Conservation (phyloP, 345 rosid species). For the Eutrema japonicum region DNA sequence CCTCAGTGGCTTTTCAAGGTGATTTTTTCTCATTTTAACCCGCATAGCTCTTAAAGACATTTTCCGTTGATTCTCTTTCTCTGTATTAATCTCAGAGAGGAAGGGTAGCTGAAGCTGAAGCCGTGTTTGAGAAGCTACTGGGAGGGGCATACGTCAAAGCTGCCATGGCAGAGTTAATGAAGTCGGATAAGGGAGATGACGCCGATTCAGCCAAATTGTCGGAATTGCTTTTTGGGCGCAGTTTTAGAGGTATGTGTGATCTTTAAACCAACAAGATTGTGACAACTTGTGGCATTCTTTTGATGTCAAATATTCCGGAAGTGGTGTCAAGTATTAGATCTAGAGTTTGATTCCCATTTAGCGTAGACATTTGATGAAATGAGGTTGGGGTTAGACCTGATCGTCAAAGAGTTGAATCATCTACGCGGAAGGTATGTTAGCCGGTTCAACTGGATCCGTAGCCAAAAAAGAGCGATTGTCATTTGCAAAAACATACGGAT, state of each 20-base stretch:
- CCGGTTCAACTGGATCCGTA: slow-evolving; percentile 24
- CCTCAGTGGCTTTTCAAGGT: slow-evolving; percentile 99
- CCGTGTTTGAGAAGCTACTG: slow-evolving; percentile 72
- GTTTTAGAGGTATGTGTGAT: slow-evolving; percentile 60
- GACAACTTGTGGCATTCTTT: slow-evolving; percentile 19
- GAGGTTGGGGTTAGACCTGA: slow-evolving; percentile 33
- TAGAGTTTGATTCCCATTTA: slow-evolving; percentile 28
- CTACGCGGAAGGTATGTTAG: slow-evolving; percentile 31
- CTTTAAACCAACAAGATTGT: slow-evolving; percentile 21
- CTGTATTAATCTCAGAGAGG: slow-evolving; percentile 62
- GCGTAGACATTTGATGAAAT: slow-evolving; percentile 24
- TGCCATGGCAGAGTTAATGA: slow-evolving; percentile 79
- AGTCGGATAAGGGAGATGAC: slow-evolving; percentile 73
- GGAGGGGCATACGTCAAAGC: slow-evolving; percentile 75
- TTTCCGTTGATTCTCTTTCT: slow-evolving; percentile 13
- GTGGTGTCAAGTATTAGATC: slow-evolving; percentile 30
- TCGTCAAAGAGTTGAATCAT: slow-evolving; percentile 23
- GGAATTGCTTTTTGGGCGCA: slow-evolving; percentile 71
- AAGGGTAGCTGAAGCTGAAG: slow-evolving; percentile 86
- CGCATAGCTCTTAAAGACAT: slow-evolving; percentile 4
- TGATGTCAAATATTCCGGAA: slow-evolving; percentile 6
- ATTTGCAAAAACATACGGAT: slow-evolving; percentile 33
- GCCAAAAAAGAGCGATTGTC: background rate
- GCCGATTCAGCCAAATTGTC: slow-evolving; percentile 62
- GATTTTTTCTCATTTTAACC: slow-evolving; percentile 26